phyloP scores from a whole-genome alignment of 2,329 filamentous ascomycete species.

The Sporothrix schenckii region DNA sequence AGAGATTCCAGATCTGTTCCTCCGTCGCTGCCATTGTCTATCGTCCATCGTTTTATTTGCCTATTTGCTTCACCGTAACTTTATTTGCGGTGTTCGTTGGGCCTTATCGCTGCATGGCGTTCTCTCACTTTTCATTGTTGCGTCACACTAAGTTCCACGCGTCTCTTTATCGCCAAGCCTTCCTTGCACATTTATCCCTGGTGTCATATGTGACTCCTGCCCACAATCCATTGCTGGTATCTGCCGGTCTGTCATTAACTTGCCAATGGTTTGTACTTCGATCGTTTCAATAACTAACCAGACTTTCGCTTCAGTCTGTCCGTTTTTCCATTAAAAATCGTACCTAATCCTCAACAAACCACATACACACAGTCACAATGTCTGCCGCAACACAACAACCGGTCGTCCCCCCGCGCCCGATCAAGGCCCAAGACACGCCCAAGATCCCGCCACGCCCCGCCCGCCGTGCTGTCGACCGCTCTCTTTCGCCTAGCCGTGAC shows the following conservation, averaged over 20 bases:
- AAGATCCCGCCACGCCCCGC: conserved; percentile 77
- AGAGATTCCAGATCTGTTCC: conserved; percentile 11
- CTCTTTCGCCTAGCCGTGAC: conserved; percentile 74
- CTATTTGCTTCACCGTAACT: conserved; percentile 19
- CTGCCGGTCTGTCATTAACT: background rate
- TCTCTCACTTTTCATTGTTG: background rate
- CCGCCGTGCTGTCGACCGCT: conserved; percentile 71
- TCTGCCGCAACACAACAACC: conserved; percentile 56
- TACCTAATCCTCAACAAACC: conserved; percentile 9
- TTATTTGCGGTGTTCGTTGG: conserved; percentile 4
- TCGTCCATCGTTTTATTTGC: background rate
- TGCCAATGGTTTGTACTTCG: too few relatives aligned
- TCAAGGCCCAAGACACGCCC: conserved; percentile 60
- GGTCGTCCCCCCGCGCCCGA: conserved; percentile 60
- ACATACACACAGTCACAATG: conserved; percentile 45
- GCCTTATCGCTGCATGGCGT: conserved; percentile 3
- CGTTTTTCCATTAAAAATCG: background rate
- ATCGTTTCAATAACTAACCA: background rate
- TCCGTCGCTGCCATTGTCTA: background rate
- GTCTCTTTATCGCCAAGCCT: background rate
- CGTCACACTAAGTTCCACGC: conserved; percentile 1
- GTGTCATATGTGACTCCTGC: background rate
- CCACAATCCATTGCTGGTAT: background rate
- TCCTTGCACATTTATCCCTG: conserved; percentile 5
- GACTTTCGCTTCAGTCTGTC: background rate